Conservation (phyloP, 2,329 filamentous ascomycete species). For the Emergomyces africanus region DNA sequence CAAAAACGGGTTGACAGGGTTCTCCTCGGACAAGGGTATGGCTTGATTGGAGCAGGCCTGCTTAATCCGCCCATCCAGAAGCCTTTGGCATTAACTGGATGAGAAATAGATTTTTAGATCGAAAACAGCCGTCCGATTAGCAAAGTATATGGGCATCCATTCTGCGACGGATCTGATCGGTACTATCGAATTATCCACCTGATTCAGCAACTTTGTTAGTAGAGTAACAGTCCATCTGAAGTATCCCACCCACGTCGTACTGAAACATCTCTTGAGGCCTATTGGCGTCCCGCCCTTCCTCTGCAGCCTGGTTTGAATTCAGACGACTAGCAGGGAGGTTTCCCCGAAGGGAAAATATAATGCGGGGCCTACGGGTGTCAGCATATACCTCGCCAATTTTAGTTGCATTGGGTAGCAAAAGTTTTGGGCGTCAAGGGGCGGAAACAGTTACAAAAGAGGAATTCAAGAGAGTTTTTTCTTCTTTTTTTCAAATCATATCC, state of each 20-base stretch:
- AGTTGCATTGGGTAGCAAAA: neutral
- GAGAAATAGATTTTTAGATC: neutral
- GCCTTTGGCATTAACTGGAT: neutral
- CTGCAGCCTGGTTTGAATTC: neutral
- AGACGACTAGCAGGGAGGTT: neutral
- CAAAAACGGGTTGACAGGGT: neutral
- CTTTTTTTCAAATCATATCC: neutral
- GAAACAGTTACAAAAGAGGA: neutral
- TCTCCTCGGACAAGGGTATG: neutral
- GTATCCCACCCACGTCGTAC: neutral
- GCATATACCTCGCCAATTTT: neutral
- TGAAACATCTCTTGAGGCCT: neutral
- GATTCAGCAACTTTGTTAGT: neutral
- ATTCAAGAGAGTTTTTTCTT: neutral
- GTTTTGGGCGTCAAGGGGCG: neutral
- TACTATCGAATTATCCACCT: neutral
- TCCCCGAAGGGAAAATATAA: neutral
- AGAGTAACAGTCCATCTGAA: neutral
- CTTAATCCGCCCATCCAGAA: neutral
- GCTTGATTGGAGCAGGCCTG: neutral
- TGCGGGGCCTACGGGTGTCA: neutral
- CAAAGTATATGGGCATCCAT: neutral
- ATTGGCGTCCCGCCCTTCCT: neutral
- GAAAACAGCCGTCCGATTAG: neutral
- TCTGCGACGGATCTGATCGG: neutral